These are phyloP conservation scores for Xeromyces bisporus DNA, from an alignment of 495 filamentous ascomycete genomes.

Conservation along the genomic window DNA sequence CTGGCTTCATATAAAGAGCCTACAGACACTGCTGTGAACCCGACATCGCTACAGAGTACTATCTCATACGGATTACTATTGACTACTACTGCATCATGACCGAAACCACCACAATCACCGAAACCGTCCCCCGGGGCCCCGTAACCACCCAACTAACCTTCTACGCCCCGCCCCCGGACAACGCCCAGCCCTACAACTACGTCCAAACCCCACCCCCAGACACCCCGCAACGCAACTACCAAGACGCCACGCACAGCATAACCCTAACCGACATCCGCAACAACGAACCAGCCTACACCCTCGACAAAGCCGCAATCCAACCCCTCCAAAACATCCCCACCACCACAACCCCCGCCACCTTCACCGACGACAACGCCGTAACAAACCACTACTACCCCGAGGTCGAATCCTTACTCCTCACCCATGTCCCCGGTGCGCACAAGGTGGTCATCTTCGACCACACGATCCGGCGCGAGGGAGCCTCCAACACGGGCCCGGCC, in stretches of 20 bases:
- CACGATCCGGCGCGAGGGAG: constrained; percentile 53
- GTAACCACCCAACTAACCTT: constrained; percentile 50
- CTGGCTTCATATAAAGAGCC: not conserved
- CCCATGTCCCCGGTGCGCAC: constrained; percentile 41
- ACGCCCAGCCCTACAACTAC: constrained; percentile 48
- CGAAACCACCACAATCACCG: constrained; percentile 1
- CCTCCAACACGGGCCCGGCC: too few species aligned
- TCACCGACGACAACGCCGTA: constrained; percentile 47
- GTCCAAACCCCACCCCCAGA: constrained; percentile 47
- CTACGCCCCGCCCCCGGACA: constrained; percentile 46
- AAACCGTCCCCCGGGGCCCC: constrained; percentile 44
- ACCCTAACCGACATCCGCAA: constrained; percentile 50
- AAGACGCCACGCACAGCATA: constrained; percentile 25
- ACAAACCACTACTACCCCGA: constrained; percentile 65
- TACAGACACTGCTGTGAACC: too few species aligned
- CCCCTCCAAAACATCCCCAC: constrained; percentile 34
- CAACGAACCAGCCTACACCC: constrained; percentile 39
- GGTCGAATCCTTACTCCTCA: constrained; percentile 46
- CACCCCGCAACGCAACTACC: constrained; percentile 44
- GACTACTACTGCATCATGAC: constrained; percentile 1
- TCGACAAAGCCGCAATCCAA: constrained; percentile 61
- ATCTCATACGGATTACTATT: not conserved
- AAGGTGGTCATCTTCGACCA: constrained; percentile 74
- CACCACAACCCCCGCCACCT: constrained; percentile 34
- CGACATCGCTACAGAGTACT: too few species aligned